These are phyloP conservation scores for Plasmodium fragile DNA, from an alignment of 169 alveolate genomes.

Conservation along the genomic window DNA sequence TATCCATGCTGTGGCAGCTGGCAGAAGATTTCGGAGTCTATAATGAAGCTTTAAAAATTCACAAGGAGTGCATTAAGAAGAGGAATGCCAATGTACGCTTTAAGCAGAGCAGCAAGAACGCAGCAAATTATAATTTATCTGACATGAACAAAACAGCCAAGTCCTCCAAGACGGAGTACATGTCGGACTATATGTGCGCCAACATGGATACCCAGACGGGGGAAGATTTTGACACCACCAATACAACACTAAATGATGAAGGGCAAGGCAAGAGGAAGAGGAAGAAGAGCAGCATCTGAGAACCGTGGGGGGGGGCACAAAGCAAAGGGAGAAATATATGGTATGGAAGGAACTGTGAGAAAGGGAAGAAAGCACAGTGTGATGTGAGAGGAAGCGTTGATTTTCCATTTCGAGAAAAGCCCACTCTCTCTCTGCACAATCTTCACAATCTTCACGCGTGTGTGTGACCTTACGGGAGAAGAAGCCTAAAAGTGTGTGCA, in stretches of 20 bases:
- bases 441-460: too few relatives aligned
- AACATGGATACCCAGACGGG: constrained; percentile 44
- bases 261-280: constrained; percentile 68
- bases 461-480: not conserved
- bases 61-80: constrained; percentile 69
- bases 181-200: constrained; percentile 32
- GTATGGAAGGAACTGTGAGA: not conserved
- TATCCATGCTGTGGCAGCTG: constrained; percentile 87
- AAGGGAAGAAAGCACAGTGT: not conserved
- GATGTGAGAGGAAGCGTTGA: not conserved
- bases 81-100: constrained; percentile 48
- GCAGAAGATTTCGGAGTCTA: constrained; percentile 87
- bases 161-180: not conserved
- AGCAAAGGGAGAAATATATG: not conserved
- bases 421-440: not conserved
- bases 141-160: constrained; percentile 14
- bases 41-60: constrained; percentile 82
- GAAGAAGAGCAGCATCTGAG: constrained; percentile 15
- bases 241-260: constrained; percentile 31
- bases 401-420: not conserved
- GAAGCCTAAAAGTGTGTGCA: too few relatives aligned
- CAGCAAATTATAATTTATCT: not conserved
- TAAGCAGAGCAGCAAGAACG: constrained; percentile 9
- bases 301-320: not conserved
- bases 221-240: constrained; percentile 33